These are phyloP conservation scores for Powellomyces hirtus DNA, from an alignment of 192 early-diverging fungal genomes.

Conservation along the genomic window DNA sequence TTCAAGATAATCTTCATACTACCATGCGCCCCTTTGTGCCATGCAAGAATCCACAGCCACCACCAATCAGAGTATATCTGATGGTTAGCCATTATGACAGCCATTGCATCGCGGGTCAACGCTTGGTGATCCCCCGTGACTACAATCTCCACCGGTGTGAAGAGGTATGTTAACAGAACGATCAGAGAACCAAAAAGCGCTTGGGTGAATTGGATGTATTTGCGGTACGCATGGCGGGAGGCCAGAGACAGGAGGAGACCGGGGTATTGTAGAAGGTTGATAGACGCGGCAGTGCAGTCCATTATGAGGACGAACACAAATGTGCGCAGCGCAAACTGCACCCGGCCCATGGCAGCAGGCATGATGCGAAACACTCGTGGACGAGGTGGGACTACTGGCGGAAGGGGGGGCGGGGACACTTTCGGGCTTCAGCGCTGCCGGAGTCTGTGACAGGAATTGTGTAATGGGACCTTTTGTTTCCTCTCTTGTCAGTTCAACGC, in stretches of 20 bases:
- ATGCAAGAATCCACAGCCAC: slow-evolving; percentile 55
- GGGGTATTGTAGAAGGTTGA: slow-evolving; percentile 27
- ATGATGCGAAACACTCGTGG: no score
- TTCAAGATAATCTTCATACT: slow-evolving; percentile 91
- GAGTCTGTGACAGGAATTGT: no score
- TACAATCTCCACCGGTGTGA: slow-evolving; percentile 40
- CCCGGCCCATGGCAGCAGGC: slow-evolving; percentile 1
- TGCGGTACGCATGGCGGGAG: slow-evolving; percentile 30
- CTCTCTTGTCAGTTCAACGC: no score
- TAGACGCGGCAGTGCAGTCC: slow-evolving; percentile 17
- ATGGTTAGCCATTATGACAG: slow-evolving; percentile 51
- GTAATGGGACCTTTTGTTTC: no score
- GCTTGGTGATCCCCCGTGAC: slow-evolving; percentile 41
- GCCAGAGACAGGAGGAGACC: slow-evolving; percentile 24
- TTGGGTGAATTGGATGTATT: slow-evolving; percentile 38
- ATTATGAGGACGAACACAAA: slow-evolving; percentile 32
- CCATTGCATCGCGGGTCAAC: slow-evolving; percentile 10
- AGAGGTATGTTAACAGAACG: slow-evolving; percentile 33
- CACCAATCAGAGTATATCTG: slow-evolving; percentile 46
- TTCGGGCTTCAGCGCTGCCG: no score
- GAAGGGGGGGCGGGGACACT: no score
- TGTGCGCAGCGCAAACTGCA: slow-evolving; percentile 10
- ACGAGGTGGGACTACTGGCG: no score
- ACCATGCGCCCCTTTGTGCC: slow-evolving; percentile 68
- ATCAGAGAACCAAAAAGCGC: slow-evolving; percentile 34